Conservation (phyloP, 495 filamentous ascomycete species). For the Physcia stellaris region DNA sequence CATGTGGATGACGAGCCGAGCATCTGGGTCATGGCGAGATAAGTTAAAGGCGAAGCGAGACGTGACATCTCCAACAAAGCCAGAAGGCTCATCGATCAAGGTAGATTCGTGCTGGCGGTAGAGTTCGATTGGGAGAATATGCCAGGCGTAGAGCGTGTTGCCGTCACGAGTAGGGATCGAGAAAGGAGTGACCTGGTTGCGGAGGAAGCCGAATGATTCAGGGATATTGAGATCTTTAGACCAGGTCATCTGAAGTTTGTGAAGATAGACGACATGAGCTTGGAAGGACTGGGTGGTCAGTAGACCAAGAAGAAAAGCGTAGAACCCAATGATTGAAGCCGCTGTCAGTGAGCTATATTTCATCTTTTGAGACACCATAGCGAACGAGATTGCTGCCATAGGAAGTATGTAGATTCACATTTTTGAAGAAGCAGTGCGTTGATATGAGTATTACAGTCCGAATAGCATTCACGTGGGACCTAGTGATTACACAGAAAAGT, state of each 20-base stretch:
- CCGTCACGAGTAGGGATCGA: constrained; percentile 41
- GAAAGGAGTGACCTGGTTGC: constrained; percentile 57
- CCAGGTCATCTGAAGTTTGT: constrained; percentile 34
- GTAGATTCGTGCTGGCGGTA: constrained; percentile 42
- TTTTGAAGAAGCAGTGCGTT: too few relatives aligned
- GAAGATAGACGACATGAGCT: constrained; percentile 33
- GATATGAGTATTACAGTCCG: too few relatives aligned
- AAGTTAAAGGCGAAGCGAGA: constrained; percentile 41
- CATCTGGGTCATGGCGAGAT: constrained; percentile 46
- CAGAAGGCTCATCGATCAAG: constrained; percentile 35
- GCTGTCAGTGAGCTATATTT: constrained; percentile 23
- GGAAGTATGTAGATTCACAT: too few relatives aligned
- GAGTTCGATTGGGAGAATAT: constrained; percentile 51
- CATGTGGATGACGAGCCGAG: constrained; percentile 43
- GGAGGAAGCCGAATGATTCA: constrained; percentile 35
- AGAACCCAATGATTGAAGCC: constrained; percentile 19
- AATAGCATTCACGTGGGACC: too few relatives aligned
- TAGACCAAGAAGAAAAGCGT: constrained; percentile 26
- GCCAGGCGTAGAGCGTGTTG: constrained; percentile 54
- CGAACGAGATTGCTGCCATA: too few relatives aligned
- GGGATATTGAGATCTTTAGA: constrained; percentile 34
- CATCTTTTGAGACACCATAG: too few relatives aligned
- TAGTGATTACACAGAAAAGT: too few relatives aligned
- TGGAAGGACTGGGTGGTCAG: constrained; percentile 33
- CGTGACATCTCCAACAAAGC: constrained; percentile 40